These are phyloP conservation scores for Fragaria ananassa DNA, from an alignment of 306 rosid genomes.

Conservation along the genomic window DNA sequence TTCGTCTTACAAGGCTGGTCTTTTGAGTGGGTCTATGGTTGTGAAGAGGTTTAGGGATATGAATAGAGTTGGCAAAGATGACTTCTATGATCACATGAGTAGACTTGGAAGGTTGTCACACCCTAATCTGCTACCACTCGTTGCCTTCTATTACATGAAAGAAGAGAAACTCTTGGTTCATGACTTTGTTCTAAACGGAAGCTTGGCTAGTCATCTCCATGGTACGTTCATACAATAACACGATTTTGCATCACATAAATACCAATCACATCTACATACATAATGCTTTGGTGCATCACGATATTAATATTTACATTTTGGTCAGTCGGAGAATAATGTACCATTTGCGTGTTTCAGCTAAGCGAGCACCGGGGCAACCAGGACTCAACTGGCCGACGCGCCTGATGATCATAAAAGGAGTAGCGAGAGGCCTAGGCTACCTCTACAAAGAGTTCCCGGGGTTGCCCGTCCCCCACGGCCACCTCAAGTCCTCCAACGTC, in stretches of 20 bases:
- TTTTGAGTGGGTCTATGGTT: conserved; percentile 55
- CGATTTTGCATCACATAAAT: neutral
- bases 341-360: conserved; percentile 31
- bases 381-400: conserved; percentile 67
- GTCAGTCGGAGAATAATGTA: too few relatives aligned
- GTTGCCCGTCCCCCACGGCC: conserved; percentile 57
- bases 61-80: conserved; percentile 55
- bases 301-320: too few relatives aligned
- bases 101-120: conserved; percentile 49
- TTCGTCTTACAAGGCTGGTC: conserved; percentile 67
- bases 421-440: conserved; percentile 50
- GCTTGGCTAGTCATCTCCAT: conserved; percentile 42
- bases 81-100: conserved; percentile 60
- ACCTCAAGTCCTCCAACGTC: conserved; percentile 84
- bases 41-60: conserved; percentile 82
- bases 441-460: conserved; percentile 54
- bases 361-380: conserved; percentile 25
- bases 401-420: conserved; percentile 75
- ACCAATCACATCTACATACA: neutral
- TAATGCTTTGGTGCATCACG: too few relatives aligned
- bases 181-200: conserved; percentile 38
- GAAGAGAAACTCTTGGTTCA: conserved; percentile 47
- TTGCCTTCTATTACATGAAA: conserved; percentile 38
- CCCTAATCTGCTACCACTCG: conserved; percentile 38
- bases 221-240: conserved; percentile 12